phyloP scores from a whole-genome alignment of 352 stramenopile genomes.

The Phytophthora capsici region DNA sequence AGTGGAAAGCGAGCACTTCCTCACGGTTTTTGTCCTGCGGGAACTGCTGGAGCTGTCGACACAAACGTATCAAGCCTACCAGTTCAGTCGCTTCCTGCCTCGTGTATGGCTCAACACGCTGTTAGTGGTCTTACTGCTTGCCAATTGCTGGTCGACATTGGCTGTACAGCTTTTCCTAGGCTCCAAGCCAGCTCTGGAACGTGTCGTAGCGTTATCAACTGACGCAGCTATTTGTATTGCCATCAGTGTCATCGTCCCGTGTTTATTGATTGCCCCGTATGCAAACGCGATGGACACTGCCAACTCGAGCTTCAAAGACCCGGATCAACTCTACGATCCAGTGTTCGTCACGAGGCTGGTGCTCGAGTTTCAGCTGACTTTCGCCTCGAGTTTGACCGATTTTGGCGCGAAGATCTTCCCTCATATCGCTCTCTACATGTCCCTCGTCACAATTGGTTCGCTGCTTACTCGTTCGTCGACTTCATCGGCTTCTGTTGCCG shows the following conservation, averaged over 20 bases:
- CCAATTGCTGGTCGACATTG: constrained; percentile 60
- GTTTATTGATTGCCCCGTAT: neutral
- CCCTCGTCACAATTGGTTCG: neutral
- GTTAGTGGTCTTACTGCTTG: constrained; percentile 26
- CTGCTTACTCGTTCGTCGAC: neutral
- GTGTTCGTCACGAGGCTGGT: constrained; percentile 5
- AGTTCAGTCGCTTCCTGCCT: constrained; percentile 21
- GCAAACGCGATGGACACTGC: neutral
- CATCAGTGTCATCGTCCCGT: neutral
- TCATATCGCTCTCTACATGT: constrained; percentile 3
- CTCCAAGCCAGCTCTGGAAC: constrained; percentile 1
- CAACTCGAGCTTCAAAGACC: constrained; percentile 5
- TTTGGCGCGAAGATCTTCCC: neutral
- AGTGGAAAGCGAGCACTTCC: constrained; percentile 21
- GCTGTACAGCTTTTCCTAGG: constrained; percentile 46
- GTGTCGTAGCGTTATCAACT: constrained; percentile 1
- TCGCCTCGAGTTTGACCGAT: neutral
- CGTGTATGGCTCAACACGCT: constrained; percentile 32
- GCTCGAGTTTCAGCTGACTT: constrained; percentile 5
- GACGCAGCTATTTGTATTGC: constrained; percentile 13
- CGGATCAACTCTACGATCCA: neutral
- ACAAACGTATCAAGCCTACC: constrained; percentile 27
- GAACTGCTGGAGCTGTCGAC: constrained; percentile 19
- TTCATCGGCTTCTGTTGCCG: neutral
- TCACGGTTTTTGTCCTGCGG: constrained; percentile 16